Base-by-base conservation (phyloP, 371 early-diverging fungal genomes). In the Apophysomyces sp. region DNA sequence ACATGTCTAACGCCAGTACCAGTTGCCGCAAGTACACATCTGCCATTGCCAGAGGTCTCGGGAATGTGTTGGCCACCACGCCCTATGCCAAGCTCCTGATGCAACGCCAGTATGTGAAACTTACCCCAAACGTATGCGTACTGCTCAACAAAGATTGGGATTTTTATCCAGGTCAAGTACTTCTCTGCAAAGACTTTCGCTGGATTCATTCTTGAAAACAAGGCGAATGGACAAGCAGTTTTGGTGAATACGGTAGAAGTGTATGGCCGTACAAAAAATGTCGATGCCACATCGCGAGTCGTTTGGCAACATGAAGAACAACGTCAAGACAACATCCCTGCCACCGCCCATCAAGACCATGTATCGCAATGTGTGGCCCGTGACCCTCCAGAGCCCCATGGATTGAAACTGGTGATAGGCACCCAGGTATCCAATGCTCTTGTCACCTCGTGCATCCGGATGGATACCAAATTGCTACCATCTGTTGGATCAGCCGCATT, bases 191-290 rank as follows among this genome's bases (percentile, higher is more conserved):
- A 57, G 39, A 28, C 57, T 7, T 36, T 63, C 12, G 72, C 65
- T 5, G 65, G 72, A 0, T 41, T 30, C 1, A 52, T 60, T 29
- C 41, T 67, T 6, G 8, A 36, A 5, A 67, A 67, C 58, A 41
- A 16, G 9, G 40, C 3, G 12, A 71, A 63, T 30, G 60, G 54
- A 8, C 37, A 69, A 24, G 62, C 66, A 18, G 52, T 63, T 34
- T 32, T 68, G 39, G 40, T 58, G 4, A 74, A 70, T 59, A 69
- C 70, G 18, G 63, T 70, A 15, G 74, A 74, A 26, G 62, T 62
- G 26, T 68, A 68, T 34, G 74, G 74, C 16, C 53, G 66, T 32
- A 69, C 57, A 4, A 58, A 37, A 37, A 15, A 40, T 5, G 53
- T 65, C 1, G 70, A 73, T 37, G n/a, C 18, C 32, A 7, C 60